Evolutionary conservation across 306 rosid species (phyloP).

Genomic region (Medicago ruthenica): DNA sequence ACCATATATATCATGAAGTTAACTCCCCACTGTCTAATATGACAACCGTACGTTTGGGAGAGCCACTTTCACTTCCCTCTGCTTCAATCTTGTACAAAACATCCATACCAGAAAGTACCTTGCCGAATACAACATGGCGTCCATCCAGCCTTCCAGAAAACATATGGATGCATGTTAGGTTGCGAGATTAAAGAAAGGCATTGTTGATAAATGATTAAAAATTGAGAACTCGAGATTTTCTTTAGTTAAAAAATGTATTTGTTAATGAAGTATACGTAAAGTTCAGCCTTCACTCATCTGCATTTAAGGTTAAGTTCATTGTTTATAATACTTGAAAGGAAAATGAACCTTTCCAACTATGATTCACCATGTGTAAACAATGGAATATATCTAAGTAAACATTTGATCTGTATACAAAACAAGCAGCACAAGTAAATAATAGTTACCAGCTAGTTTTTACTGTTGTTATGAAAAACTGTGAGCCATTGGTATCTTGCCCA

Average conservation of each 20-base stretch:
- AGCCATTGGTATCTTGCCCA: constrained; percentile 89
- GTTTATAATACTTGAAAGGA: constrained; percentile 12
- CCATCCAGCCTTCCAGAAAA: constrained; percentile 78
- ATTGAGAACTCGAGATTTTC: constrained; percentile 1
- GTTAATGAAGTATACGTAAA: background rate
- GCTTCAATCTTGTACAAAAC: constrained; percentile 56
- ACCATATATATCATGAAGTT: constrained; percentile 48
- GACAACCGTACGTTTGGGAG: constrained; percentile 48
- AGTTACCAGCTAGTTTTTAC: constrained; percentile 79
- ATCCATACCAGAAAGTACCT: constrained; percentile 56
- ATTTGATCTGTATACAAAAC: background rate
- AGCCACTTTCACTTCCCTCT: constrained; percentile 54
- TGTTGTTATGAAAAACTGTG: constrained; percentile 90
- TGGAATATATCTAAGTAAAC: constrained; percentile 16
- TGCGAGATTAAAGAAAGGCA: constrained; percentile 19
- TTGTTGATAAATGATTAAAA: constrained; percentile 1
- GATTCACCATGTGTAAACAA: background rate
- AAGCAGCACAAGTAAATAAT: constrained; percentile 11
- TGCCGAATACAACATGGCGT: constrained; percentile 65
- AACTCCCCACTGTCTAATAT: constrained; percentile 53
- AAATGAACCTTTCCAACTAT: constrained; percentile 35
- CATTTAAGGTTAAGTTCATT: background rate
- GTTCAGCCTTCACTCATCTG: constrained; percentile 14
- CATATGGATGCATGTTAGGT: constrained; percentile 31
- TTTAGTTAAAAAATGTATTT: background rate